These are phyloP conservation scores for Rhododendron simsii DNA, from an alignment of 148 eudicot genomes.

Conservation along the genomic window DNA sequence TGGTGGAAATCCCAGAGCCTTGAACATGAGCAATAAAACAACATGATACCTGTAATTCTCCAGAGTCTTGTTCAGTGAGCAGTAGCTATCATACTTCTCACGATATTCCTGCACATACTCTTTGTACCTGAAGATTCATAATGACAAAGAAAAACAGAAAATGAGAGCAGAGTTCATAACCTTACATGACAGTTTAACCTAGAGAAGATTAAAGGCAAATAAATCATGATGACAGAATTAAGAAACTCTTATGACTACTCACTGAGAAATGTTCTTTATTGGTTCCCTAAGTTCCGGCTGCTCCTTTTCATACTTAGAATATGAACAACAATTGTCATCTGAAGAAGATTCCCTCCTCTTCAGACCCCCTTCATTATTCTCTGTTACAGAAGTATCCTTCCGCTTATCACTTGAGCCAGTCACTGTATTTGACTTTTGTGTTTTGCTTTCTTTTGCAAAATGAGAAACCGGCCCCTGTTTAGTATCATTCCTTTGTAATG, in stretches of 20 bases:
- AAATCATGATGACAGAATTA: slow-evolving; percentile 1
- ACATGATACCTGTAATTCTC: slow-evolving; percentile 59
- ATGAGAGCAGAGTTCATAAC: neutral
- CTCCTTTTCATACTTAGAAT: slow-evolving; percentile 81
- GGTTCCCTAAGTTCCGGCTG: slow-evolving; percentile 90
- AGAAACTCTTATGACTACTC: slow-evolving; percentile 27
- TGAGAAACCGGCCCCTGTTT: slow-evolving; percentile 39
- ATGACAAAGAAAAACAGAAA: neutral
- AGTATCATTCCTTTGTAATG: slow-evolving; percentile 37
- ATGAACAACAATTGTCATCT: slow-evolving; percentile 60
- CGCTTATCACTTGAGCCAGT: slow-evolving; percentile 32
- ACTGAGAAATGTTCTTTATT: slow-evolving; percentile 66
- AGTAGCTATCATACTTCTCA: slow-evolving; percentile 80
- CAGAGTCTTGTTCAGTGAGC: slow-evolving; percentile 65
- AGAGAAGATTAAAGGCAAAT: neutral
- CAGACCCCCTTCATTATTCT: slow-evolving; percentile 40
- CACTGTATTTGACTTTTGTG: slow-evolving; percentile 43
- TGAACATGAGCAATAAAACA: neutral
- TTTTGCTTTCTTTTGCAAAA: slow-evolving; percentile 49
- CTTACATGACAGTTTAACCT: neutral
- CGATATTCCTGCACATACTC: slow-evolving; percentile 78
- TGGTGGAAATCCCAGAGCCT: neutral
- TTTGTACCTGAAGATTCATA: slow-evolving; percentile 50
- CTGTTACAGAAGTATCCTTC: slow-evolving; percentile 35
- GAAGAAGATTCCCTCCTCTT: slow-evolving; percentile 68